phyloP scores from a whole-genome alignment of 129 eudicot genomes.

The Deinandra increscens region DNA sequence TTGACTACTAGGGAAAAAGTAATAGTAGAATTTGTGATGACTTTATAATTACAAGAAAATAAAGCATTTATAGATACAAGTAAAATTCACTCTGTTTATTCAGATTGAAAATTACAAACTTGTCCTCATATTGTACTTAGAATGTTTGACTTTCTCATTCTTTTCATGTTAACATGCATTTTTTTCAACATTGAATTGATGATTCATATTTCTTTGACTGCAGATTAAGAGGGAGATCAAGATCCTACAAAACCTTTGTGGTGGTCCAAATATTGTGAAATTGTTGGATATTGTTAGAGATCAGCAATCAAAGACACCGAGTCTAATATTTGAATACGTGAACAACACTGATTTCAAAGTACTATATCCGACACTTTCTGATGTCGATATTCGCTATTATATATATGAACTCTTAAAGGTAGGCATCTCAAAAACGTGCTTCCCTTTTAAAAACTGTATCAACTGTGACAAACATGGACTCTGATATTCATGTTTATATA shows the following conservation, averaged over 20 bases:
- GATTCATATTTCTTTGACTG: conserved; percentile 12
- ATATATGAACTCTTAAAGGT: conserved; percentile 89
- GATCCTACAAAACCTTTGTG: conserved; percentile 85
- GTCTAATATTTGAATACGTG: conserved; percentile 90
- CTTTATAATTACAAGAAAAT: not conserved
- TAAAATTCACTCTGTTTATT: no score
- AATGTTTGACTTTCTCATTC: conserved; percentile 14
- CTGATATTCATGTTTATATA: not conserved
- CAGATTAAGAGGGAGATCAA: conserved; percentile 98
- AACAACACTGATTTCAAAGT: conserved; percentile 88
- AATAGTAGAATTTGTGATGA: not conserved
- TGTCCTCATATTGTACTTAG: not conserved
- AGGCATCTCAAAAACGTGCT: conserved; percentile 15
- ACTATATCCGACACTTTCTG: conserved; percentile 83
- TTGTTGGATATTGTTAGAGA: conserved; percentile 90
- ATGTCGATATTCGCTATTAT: conserved; percentile 83
- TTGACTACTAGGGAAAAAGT: not conserved
- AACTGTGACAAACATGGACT: not conserved
- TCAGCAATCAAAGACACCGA: conserved; percentile 96
- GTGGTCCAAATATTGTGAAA: conserved; percentile 94
- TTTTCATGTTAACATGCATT: not conserved
- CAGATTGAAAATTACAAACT: no score
- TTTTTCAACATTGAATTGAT: not conserved
- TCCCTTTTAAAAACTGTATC: not conserved
- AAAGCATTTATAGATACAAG: not conserved